These are phyloP conservation scores for Periconia digitata DNA, from an alignment of 2,329 filamentous ascomycete genomes.

Conservation along the genomic window DNA sequence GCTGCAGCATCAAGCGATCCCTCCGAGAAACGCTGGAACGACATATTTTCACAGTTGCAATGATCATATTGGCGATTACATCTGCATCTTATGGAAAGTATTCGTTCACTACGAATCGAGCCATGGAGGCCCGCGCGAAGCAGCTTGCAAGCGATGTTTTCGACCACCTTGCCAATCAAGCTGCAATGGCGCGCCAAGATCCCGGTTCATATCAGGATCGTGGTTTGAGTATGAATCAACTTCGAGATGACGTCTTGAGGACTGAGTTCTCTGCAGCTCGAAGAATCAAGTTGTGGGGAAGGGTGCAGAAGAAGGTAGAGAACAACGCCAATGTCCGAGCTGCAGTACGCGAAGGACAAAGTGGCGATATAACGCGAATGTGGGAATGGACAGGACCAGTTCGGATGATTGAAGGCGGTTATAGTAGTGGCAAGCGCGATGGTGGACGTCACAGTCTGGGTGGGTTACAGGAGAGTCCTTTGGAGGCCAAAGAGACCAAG, in stretches of 20 bases:
- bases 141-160: slow-evolving; percentile 82
- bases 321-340: slow-evolving; percentile 88
- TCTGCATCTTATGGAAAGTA: slow-evolving; percentile 63
- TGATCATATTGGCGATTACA: slow-evolving; percentile 54
- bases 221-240: slow-evolving; percentile 83
- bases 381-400: slow-evolving; percentile 71
- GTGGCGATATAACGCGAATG: slow-evolving; percentile 59
- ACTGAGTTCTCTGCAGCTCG: slow-evolving; percentile 75
- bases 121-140: slow-evolving; percentile 73
- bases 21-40: slow-evolving; percentile 78
- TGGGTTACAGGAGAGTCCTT: slow-evolving; percentile 32
- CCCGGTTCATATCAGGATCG: slow-evolving; percentile 67
- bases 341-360: slow-evolving; percentile 66
- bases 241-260: slow-evolving; percentile 87
- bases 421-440: slow-evolving; percentile 31
- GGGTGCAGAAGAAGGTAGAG: slow-evolving; percentile 83
- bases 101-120: slow-evolving; percentile 63
- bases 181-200: slow-evolving; percentile 71
- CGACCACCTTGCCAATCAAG: slow-evolving; percentile 79
- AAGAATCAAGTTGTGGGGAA: slow-evolving; percentile 80
- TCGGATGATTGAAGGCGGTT: slow-evolving; percentile 48
- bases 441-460: slow-evolving; percentile 37
- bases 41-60: slow-evolving; percentile 81
- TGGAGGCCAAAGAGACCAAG: slow-evolving; percentile 31
- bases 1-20: slow-evolving; percentile 76